These are phyloP conservation scores for Friedmanniomyces endolithicus DNA, from an alignment of 495 filamentous ascomycete species.

Conservation along the genomic window DNA sequence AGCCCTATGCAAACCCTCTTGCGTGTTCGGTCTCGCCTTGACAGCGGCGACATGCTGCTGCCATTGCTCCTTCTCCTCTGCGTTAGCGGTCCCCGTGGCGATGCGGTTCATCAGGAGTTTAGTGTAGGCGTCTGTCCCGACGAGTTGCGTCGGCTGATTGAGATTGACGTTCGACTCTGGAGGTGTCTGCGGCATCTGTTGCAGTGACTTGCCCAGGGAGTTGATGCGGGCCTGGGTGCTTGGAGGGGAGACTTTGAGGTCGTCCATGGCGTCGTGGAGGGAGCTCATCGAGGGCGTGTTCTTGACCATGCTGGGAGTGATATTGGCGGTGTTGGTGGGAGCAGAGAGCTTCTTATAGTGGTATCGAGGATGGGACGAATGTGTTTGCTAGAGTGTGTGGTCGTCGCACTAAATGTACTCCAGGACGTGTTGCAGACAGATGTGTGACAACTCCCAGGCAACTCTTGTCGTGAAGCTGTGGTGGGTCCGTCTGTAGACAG, in stretches of 20 bases:
- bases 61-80: slow-evolving; percentile 2
- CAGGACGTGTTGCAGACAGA: no score
- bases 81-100: slow-evolving; percentile 2
- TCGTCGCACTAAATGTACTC: no score
- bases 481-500: no score
- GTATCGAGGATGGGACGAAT: no score
- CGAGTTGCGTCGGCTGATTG: slow-evolving; percentile 1
- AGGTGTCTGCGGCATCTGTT: not conserved
- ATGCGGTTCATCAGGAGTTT: slow-evolving; percentile 10
- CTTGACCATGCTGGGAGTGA: slow-evolving; percentile 7
- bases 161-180: not conserved
- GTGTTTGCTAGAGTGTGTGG: no score
- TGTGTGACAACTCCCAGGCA: no score
- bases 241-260: not conserved
- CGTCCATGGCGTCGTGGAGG: slow-evolving; percentile 8
- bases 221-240: not conserved
- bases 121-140: slow-evolving; percentile 6
- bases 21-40: not conserved
- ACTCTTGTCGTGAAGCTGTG: no score
- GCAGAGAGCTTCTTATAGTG: no score
- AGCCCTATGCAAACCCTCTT: not conserved
- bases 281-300: slow-evolving; percentile 12
- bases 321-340: not conserved
- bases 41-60: not conserved
- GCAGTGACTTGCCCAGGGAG: not conserved